Percentiles rank a stretch among this genome's conserved stretches.
These are phyloP conservation scores for Euphorbia peplus DNA, from an alignment of 345 rosid genomes.

Conservation along the genomic window DNA sequence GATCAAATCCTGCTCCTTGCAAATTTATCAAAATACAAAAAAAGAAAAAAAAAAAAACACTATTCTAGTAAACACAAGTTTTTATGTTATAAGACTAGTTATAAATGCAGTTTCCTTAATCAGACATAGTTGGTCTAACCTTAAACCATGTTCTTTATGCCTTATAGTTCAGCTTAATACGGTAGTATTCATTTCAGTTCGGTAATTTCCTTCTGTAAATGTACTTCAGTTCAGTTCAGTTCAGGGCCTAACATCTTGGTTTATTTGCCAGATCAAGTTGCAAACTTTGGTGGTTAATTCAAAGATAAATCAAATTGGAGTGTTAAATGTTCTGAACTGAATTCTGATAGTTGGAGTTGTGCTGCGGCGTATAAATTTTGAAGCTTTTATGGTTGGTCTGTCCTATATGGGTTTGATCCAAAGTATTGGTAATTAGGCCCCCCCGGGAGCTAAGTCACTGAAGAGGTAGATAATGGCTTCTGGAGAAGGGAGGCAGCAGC, in stretches of 20 bases:
- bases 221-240: too few species aligned
- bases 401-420: conserved; percentile 22
- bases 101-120: conserved; percentile 8
- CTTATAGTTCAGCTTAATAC: too few species aligned
- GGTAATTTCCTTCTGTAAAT: too few species aligned
- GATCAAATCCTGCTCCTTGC: too few species aligned
- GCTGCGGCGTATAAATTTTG: too few species aligned
- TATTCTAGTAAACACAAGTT: too few species aligned
- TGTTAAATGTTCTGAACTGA: conserved; percentile 11
- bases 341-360: conserved; percentile 8
- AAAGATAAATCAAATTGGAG: background rate
- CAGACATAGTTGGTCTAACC: background rate
- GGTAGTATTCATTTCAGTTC: too few species aligned
- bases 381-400: background rate
- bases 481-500: conserved; percentile 49
- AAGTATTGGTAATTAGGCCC: conserved; percentile 19
- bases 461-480: conserved; percentile 48
- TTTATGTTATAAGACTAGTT: too few species aligned
- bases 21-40: too few species aligned
- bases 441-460: conserved; percentile 13
- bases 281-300: conserved; percentile 16
- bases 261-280: conserved; percentile 37
- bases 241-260: background rate
- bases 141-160: too few species aligned
- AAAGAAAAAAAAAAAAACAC: too few species aligned